Base-by-base conservation (phyloP, 768 basidiomycete genomes). In the Mycena floridula region DNA sequence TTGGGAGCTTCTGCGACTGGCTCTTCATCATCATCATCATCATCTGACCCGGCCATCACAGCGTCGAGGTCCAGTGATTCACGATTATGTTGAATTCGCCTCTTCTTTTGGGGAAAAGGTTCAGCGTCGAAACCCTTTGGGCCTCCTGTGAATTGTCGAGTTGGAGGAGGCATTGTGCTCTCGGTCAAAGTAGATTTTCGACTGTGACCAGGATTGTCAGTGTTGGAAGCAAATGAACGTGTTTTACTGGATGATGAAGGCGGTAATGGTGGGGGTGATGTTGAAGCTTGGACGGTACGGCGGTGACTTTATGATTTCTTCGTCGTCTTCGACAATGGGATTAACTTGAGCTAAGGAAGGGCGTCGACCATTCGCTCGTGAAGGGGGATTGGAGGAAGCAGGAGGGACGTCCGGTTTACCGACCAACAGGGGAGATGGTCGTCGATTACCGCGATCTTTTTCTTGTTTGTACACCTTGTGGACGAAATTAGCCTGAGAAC, bases 31-130 rank as follows among this genome's bases (percentile, higher is more conserved):
- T 54, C 59, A 28, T 68, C 68, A 18, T 86, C 85, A 20, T 78
- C 78, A 49, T 84, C 86, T 6, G 78, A 84, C 20, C 72, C 79
- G 30, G 69, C 77, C 81, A 87, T 81, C 20, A 88, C 59, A 46
- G 86, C 85, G 55, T 90, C 87, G 49, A 89, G 54, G 59, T 89
- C 82, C 48, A 88, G 51, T 2, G 84, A 85, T 56, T 87, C 88
- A 26, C 76, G 67, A 50, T 80, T 78, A 30, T 66, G 71, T 46
- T 71, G 76, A 30, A 75, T 56, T 50, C 66, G 74, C 25, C 78
- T 74, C 5, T 71, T 79, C 16, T 76, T 72, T 47, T 63, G 59
- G 7, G 79, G 77, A 47, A 69, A 67, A 12, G 61, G 59, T 49
- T 62, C 60, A 12, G 56, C 51, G 9, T 61, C 61, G 18, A 59